phyloP scores from a whole-genome alignment of 2,329 filamentous ascomycete species.

The Dryadomyces quercivorus region DNA sequence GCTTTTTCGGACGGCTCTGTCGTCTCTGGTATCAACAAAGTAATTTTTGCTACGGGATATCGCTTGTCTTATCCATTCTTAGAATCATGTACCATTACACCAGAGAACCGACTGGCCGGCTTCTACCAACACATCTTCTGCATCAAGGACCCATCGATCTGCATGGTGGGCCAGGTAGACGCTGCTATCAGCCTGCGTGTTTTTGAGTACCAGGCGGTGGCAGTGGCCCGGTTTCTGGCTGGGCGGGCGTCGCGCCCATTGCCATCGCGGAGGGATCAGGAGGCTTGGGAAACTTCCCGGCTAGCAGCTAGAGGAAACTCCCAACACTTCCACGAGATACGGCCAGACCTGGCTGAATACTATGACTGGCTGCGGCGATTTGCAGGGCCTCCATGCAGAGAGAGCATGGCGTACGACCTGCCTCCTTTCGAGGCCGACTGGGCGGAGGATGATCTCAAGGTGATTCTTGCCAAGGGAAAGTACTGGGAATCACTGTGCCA shows the following conservation, averaged over 20 bases:
- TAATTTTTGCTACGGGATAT: slow-evolving; percentile 59
- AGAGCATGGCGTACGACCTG: slow-evolving; percentile 2
- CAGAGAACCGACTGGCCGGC: slow-evolving; percentile 36
- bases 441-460: slow-evolving; percentile 4
- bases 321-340: slow-evolving; percentile 5
- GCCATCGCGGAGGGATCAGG: slow-evolving; percentile 35
- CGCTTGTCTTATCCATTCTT: slow-evolving; percentile 51
- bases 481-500: background rate
- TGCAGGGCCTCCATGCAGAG: background rate
- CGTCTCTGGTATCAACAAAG: slow-evolving; percentile 43
- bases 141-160: slow-evolving; percentile 38
- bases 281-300: slow-evolving; percentile 43
- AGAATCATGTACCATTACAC: slow-evolving; percentile 23
- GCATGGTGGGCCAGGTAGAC: slow-evolving; percentile 39
- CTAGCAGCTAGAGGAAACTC: slow-evolving; percentile 20
- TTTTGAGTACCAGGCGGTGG: slow-evolving; percentile 56
- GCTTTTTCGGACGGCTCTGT: slow-evolving; percentile 43
- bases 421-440: slow-evolving; percentile 1
- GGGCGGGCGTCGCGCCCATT: slow-evolving; percentile 31
- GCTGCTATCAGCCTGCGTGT: slow-evolving; percentile 53
- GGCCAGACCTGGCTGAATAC: slow-evolving; percentile 4
- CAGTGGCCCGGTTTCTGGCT: slow-evolving; percentile 44
- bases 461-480: slow-evolving; percentile 2
- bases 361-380: slow-evolving; percentile 3
- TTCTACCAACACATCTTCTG: slow-evolving; percentile 48